Percentiles rank a stretch among this genome's conserved stretches.
Conservation (phyloP, 2,329 filamentous ascomycete genomes). For the Colletotrichum gigasporum region DNA sequence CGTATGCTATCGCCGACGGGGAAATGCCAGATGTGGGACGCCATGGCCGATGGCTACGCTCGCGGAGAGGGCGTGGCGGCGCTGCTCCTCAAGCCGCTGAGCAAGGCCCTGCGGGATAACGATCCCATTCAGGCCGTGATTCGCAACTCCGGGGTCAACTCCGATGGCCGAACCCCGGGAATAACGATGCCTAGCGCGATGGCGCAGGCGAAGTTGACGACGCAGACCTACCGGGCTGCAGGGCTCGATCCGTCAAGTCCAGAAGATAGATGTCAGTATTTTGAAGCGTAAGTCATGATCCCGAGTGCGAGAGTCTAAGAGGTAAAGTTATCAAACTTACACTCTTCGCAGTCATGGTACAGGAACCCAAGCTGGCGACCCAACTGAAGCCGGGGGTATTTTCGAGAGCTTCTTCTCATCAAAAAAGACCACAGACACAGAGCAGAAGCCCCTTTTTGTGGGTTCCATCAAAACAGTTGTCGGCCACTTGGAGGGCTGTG, state of each 20-base stretch:
- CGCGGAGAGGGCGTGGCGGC: slow-evolving; percentile 57
- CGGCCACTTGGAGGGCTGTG: slow-evolving; percentile 38
- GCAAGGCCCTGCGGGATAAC: slow-evolving; percentile 51
- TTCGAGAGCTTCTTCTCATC: slow-evolving; percentile 29
- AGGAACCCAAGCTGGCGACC: slow-evolving; percentile 57
- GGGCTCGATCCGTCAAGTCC: slow-evolving; percentile 40
- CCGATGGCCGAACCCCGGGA: slow-evolving; percentile 52
- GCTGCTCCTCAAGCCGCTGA: slow-evolving; percentile 60
- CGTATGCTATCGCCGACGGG: slow-evolving; percentile 31
- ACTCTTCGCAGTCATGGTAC: slow-evolving; percentile 45
- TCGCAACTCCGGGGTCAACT: slow-evolving; percentile 45
- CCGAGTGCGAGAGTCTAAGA: slow-evolving; percentile 10
- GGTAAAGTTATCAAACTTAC: too few species aligned
- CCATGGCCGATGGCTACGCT: slow-evolving; percentile 42
- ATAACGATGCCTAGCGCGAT: slow-evolving; percentile 54
- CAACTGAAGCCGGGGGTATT: slow-evolving; percentile 54
- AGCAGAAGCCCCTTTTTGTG: slow-evolving; percentile 34
- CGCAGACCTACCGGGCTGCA: slow-evolving; percentile 38
- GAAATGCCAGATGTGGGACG: slow-evolving; percentile 40
- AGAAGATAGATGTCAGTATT: slow-evolving; percentile 39
- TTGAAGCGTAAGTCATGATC: slow-evolving; percentile 51
- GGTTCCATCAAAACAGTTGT: slow-evolving; percentile 39
- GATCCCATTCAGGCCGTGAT: slow-evolving; percentile 48
- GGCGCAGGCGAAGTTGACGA: slow-evolving; percentile 44
- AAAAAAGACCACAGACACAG: not conserved